Evolutionary conservation across 305 asterid genomes (phyloP), one percentile per base, ranked within the genome.

Genomic region (Fraxinus platypoda): DNA sequence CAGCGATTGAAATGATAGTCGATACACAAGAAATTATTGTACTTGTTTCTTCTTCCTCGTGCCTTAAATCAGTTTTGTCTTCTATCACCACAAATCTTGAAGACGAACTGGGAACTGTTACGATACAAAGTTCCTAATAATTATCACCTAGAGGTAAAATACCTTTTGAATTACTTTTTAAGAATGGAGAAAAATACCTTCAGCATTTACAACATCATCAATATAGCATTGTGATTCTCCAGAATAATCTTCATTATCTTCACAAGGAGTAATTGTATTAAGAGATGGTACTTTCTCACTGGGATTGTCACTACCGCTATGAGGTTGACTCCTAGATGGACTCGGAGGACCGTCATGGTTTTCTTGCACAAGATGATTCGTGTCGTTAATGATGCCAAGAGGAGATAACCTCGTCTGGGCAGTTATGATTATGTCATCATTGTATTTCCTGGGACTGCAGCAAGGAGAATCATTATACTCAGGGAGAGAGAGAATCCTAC

Each of bases 401-500:
- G 92, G 90, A 81, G 97, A 88, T 76, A 84, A 84, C 72, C 85
- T 89, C 84, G 74, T 85, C 77, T 84, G 91, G 23, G 90, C 84
- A 64, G 90, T 86, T 74, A 87, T 34, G 74, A 87, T 86, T 79
- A 83, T 78, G 46, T 90, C 92, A 75, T 89, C 90, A 19, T 81
- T 85, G 78, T 80, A 81, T 77, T 86, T 87, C 78, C 90, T 86
- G 17, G 95, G 98, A 89, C 97, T 92, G 87, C 83, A 82, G 85
- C 87, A 76, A 66, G 98, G 93, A 28, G 97, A 86, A 81, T 81
- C 83, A 37, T 80, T 89, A 84, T 93, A 93, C 80, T 92, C 97
- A 0, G 98, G 91, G 76, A 92, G 87, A 78, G 97, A 92, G 75
- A 97, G 95, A 43, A 94, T 91, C 87, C 93, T 85, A 76, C 99